A percentile compares a stretch with the other conserved stretches of the same genome.
phyloP scores from a whole-genome alignment of 1,139 yeast species.

The Blastobotrys raffinosifermentans region DNA sequence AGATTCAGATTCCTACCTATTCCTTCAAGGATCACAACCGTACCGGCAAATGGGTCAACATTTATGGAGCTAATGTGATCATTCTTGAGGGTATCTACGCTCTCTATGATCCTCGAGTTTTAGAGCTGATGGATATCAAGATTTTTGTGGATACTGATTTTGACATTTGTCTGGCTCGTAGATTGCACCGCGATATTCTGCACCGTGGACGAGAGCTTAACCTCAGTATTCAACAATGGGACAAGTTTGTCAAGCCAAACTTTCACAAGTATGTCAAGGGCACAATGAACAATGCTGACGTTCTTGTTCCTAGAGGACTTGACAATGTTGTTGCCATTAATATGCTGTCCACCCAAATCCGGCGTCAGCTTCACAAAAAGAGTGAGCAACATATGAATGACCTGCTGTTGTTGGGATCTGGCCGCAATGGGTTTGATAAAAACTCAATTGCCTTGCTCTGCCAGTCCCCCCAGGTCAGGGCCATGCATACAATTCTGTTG shows the following conservation, averaged over 20 bases:
- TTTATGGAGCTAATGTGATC: conserved; percentile 94
- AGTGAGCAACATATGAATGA: conserved; percentile 60
- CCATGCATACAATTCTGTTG: conserved; percentile 66
- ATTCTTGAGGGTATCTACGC: conserved; percentile 91
- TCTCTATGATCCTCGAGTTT: conserved; percentile 60
- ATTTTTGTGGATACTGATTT: conserved; percentile 91
- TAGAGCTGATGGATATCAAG: conserved; percentile 76
- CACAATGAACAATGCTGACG: conserved; percentile 75
- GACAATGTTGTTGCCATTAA: conserved; percentile 78
- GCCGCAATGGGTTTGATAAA: conserved; percentile 6
- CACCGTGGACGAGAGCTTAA: conserved; percentile 77
- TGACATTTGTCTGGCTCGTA: conserved; percentile 83
- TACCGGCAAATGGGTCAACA: conserved; percentile 59
- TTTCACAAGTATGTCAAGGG: conserved; percentile 72
- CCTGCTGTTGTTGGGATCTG: conserved; percentile 50
- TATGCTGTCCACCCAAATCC: conserved; percentile 72
- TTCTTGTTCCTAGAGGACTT: conserved; percentile 81
- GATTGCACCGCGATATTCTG: conserved; percentile 79
- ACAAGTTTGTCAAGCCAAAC: conserved; percentile 83
- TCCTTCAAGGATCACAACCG: conserved; percentile 73
- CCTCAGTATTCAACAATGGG: conserved; percentile 88
- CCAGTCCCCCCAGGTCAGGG: conserved; percentile 60
- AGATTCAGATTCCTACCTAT: conserved; percentile 77
- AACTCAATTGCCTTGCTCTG: conserved; percentile 37
- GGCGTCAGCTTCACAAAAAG: conserved; percentile 61